Conservation (phyloP, 108 stramenopile species). For the Cyclotella choctawhatcheeana region DNA sequence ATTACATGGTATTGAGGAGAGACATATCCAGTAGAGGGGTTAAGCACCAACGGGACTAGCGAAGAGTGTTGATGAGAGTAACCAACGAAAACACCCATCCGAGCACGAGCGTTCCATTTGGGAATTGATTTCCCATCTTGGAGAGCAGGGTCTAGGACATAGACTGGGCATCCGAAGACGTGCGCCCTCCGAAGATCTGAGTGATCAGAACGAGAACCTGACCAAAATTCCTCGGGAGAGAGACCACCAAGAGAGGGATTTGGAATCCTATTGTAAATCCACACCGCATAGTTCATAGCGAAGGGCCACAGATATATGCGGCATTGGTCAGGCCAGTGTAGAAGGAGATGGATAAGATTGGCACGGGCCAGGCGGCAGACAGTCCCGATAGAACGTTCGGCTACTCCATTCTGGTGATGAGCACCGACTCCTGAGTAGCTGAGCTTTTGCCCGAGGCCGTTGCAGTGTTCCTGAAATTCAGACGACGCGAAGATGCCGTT, state of each 20-base stretch:
- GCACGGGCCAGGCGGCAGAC: constrained; percentile 49
- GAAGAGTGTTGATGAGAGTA: constrained; percentile 40
- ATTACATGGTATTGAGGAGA: constrained; percentile 62
- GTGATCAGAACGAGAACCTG: background rate
- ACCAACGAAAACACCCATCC: constrained; percentile 50
- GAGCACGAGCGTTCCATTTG: constrained; percentile 48
- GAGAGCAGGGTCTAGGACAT: constrained; percentile 49
- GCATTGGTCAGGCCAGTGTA: constrained; percentile 57
- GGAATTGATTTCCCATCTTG: constrained; percentile 52
- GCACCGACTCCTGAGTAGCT: constrained; percentile 57
- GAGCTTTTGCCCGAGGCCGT: constrained; percentile 26
- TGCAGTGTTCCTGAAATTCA: constrained; percentile 32
- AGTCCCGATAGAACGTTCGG: constrained; percentile 61
- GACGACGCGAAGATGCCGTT: constrained; percentile 38
- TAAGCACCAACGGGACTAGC: constrained; percentile 40
- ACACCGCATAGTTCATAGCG: constrained; percentile 53
- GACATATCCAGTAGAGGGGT: constrained; percentile 41
- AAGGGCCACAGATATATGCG: constrained; percentile 44
- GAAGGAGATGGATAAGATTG: constrained; percentile 46
- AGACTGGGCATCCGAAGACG: constrained; percentile 52
- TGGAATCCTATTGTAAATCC: constrained; percentile 54
- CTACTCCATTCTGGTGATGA: constrained; percentile 66
- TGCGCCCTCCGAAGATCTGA: constrained; percentile 14
- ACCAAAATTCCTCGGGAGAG: constrained; percentile 43
- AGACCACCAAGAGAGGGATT: constrained; percentile 14